These are phyloP conservation scores for Aegilops bicornis DNA, from an alignment of 176 grass and related monocot genomes.

Conservation along the genomic window DNA sequence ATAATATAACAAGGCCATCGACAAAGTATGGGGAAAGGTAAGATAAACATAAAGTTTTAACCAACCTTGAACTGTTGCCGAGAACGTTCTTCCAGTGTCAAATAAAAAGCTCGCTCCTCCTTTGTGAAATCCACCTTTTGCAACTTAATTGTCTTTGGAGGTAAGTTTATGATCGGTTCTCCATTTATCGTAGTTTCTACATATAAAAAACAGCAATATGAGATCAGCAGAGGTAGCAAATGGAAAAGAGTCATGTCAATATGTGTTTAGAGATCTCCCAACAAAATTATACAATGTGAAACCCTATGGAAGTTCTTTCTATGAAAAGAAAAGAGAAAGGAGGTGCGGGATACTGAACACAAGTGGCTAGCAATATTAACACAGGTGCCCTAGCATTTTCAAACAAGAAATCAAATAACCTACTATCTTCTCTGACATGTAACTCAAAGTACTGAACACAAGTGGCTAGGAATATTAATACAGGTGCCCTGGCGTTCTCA, in stretches of 20 bases:
- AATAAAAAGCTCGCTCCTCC: slow-evolving; percentile 91
- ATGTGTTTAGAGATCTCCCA: slow-evolving; percentile 7
- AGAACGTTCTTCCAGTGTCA: slow-evolving; percentile 85
- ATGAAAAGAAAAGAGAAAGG: background rate
- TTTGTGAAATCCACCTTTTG: slow-evolving; percentile 78
- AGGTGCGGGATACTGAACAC: slow-evolving; percentile 1
- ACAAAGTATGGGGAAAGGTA: slow-evolving; percentile 23
- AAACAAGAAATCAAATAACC: slow-evolving; percentile 17
- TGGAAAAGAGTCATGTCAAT: background rate
- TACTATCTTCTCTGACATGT: background rate
- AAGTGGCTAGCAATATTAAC: slow-evolving; percentile 14
- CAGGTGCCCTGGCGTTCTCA: background rate
- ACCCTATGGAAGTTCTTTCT: background rate
- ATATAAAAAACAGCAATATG: slow-evolving; percentile 22
- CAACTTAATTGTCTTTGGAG: slow-evolving; percentile 79
- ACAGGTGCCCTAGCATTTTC: background rate
- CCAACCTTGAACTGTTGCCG: slow-evolving; percentile 95
- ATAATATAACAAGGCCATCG: background rate
- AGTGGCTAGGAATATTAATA: slow-evolving; percentile 12
- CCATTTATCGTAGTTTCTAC: slow-evolving; percentile 86
- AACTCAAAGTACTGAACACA: slow-evolving; percentile 12
- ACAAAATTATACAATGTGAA: slow-evolving; percentile 22
- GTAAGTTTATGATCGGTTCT: slow-evolving; percentile 91
- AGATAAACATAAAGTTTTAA: background rate
- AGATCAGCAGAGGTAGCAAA: slow-evolving; percentile 28